Base-by-base conservation (phyloP, 23 red algal genomes). In the Gracilaria domingensis region DNA sequence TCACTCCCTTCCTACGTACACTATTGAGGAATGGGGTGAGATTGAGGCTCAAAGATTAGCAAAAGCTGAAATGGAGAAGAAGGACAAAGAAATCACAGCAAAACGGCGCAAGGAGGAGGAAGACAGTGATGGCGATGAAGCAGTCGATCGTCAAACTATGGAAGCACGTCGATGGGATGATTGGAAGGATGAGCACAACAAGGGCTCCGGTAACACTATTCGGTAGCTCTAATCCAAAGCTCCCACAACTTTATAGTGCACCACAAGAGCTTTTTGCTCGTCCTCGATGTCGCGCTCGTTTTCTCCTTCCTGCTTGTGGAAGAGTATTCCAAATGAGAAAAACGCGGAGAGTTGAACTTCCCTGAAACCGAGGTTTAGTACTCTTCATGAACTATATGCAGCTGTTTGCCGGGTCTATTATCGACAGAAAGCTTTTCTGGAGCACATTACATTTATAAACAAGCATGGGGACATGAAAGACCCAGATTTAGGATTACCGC, bases 191-290 rank as follows among this genome's bases (percentile, higher is more conserved):
- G 85, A 91, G 6, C 82, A 91, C 42, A 98, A 98, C 86, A 90
- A 75, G 45, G 96, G 96, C 24, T 94, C 91, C 37, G 96, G 96
- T 47, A 98, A 98, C 47, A 95, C 91, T 21, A 86, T 95, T 51
- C 80, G 96, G 55, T 98, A 82, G 79, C 72, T 25, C 23, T 18
- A 0, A 0, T 25, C 8, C 28, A 2, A 18, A 20, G 56, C 56
- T 25, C 23, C 56, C 18, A 18, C 56, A 4, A 25, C 45, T 48
- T 48, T 8, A 48, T 48, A 48, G 5, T 48, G 45, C 45, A 8
- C 7, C 12, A 48, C 45, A 12, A 48, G 45, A 48, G 45, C 45
- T 12, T 8, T 48, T 48, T 12, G 45, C 45, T 48, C 45, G 5
- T 48, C 45, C 5, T 48, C 45, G 45, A 48, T 48, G 45, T 48